Evolutionary conservation across 2,329 filamentous ascomycete species (phyloP).

Genomic region (Aspergillus phoenicis): DNA sequence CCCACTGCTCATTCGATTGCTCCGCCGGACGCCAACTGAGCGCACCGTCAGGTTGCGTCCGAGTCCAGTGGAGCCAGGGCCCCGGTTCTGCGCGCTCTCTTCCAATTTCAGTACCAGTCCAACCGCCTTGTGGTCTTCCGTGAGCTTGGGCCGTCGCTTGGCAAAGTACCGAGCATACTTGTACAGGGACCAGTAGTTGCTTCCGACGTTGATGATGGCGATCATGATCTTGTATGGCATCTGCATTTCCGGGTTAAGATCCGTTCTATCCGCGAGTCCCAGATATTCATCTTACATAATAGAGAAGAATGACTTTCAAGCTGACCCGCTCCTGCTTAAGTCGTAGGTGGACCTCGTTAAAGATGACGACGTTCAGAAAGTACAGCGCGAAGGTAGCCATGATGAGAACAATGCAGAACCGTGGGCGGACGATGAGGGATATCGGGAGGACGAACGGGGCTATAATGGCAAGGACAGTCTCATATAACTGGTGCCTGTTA

Average conservation of each 20-base stretch:
- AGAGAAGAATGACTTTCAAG: constrained; percentile 42
- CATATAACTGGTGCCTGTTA: constrained; percentile 45
- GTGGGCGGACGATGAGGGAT: constrained; percentile 47
- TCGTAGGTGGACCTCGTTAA: constrained; percentile 54
- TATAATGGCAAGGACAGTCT: constrained; percentile 50
- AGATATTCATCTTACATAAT: constrained; percentile 35
- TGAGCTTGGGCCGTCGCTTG: constrained; percentile 51
- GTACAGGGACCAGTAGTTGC: constrained; percentile 46
- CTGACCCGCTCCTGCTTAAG: constrained; percentile 48
- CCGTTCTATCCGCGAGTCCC: no score
- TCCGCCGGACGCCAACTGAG: constrained; percentile 4
- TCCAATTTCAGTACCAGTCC: constrained; percentile 33
- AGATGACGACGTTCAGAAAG: constrained; percentile 47
- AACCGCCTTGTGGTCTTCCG: constrained; percentile 50
- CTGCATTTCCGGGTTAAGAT: background rate
- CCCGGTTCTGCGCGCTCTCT: constrained; percentile 3
- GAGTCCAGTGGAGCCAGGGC: background rate
- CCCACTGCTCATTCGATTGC: background rate
- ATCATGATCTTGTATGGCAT: constrained; percentile 50
- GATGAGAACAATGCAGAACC: constrained; percentile 45
- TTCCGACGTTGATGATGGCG: constrained; percentile 49
- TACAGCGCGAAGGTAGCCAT: constrained; percentile 46
- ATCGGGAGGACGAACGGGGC: constrained; percentile 52
- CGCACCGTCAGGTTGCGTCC: constrained; percentile 17
- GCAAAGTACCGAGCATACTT: constrained; percentile 53